A percentile compares a stretch with the other conserved stretches of the same genome.
Evolutionary conservation across 345 rosid species (phyloP).

Genomic region (Geranium rotundifolium): DNA sequence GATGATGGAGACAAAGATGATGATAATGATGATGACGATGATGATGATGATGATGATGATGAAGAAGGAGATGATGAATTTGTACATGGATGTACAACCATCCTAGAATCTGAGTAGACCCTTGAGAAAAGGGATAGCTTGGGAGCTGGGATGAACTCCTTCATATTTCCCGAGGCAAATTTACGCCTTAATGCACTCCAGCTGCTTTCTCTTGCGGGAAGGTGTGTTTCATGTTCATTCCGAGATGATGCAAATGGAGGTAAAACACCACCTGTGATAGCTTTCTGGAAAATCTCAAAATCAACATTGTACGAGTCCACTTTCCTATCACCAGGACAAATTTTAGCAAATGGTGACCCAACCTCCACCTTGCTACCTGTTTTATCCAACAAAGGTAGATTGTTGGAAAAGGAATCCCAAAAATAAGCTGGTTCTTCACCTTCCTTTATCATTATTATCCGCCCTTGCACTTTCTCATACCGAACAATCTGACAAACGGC

Average conservation of each 20-base stretch:
- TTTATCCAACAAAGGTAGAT: slow-evolving; percentile 67
- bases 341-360: slow-evolving; percentile 28
- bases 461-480: slow-evolving; percentile 81
- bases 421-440: slow-evolving; percentile 79
- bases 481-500: slow-evolving; percentile 92
- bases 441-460: slow-evolving; percentile 56
- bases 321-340: slow-evolving; percentile 49
- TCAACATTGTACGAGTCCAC: slow-evolving; percentile 71
- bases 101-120: slow-evolving; percentile 89
- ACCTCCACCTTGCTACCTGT: slow-evolving; percentile 20
- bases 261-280: slow-evolving; percentile 81
- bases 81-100: slow-evolving; percentile 43
- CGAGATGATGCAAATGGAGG: slow-evolving; percentile 78
- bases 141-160: slow-evolving; percentile 55
- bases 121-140: slow-evolving; percentile 53
- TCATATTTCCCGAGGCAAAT: slow-evolving; percentile 66
- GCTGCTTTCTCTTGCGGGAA: slow-evolving; percentile 89
- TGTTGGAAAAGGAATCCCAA: slow-evolving; percentile 76
- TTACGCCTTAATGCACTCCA: slow-evolving; percentile 84
- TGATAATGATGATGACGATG: too few species aligned
- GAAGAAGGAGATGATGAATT: slow-evolving; percentile 41
- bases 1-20: slow-evolving; percentile 62
- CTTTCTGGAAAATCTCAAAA: slow-evolving; percentile 84
- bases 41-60: slow-evolving; percentile 36
- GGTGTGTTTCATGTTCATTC: slow-evolving; percentile 79